A percentile compares a stretch with the other conserved stretches of the same genome.
Conservation (phyloP, 1,284 basidiomycete genomes). For the Ustilago bromivora region DNA sequence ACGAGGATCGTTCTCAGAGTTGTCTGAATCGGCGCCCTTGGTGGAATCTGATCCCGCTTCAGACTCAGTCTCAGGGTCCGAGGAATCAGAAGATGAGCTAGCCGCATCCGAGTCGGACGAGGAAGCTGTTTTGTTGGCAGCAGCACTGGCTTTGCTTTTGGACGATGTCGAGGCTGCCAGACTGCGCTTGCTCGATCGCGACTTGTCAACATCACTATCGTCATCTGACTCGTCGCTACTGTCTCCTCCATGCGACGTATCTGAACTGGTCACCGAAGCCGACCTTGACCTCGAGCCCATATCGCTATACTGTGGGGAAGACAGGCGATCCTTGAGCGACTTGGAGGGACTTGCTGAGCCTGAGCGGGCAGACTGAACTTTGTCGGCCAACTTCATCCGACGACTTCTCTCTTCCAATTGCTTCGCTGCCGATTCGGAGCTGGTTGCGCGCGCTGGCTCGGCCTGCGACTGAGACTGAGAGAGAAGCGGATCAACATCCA, state of each 20-base stretch:
- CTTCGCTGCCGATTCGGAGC: conserved; percentile 17
- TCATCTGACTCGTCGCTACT: conserved; percentile 22
- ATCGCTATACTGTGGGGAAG: neutral
- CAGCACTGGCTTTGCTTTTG: conserved; percentile 9
- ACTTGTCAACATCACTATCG: conserved; percentile 7
- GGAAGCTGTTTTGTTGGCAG: conserved; percentile 1
- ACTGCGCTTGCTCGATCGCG: conserved; percentile 6
- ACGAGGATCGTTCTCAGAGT: neutral
- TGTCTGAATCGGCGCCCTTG: neutral
- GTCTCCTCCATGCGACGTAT: conserved; percentile 33
- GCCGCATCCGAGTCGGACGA: conserved; percentile 2
- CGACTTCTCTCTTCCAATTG: conserved; percentile 41
- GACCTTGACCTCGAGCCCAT: conserved; percentile 26
- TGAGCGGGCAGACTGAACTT: neutral
- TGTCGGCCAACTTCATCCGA: conserved; percentile 34
- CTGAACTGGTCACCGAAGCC: conserved; percentile 45
- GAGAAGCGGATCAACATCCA: conserved; percentile 37
- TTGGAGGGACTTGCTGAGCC: conserved; percentile 1
- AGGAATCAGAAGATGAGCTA: conserved; percentile 11
- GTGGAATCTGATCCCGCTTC: conserved; percentile 13
- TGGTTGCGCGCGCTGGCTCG: neutral
- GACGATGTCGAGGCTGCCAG: neutral
- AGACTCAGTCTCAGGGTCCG: conserved; percentile 26
- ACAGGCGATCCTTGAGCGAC: conserved; percentile 4
- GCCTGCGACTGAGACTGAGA: conserved; percentile 12